phyloP scores from a whole-genome alignment of 2,329 filamentous ascomycete species.

The Xylaria sp. region DNA sequence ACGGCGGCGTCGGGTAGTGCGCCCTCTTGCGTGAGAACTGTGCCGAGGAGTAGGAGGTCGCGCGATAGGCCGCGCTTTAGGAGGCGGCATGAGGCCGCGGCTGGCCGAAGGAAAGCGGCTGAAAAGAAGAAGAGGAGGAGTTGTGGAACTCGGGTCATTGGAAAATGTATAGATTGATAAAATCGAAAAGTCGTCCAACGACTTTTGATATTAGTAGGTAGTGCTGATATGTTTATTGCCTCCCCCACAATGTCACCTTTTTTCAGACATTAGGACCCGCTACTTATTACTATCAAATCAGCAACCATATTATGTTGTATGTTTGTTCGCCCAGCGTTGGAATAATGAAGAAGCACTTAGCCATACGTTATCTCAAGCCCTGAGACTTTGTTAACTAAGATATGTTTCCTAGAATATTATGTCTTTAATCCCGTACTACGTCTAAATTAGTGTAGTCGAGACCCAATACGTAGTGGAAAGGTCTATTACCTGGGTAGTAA shows the following conservation, averaged over 20 bases:
- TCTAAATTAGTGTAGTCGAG: too few relatives aligned
- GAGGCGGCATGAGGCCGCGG: slow-evolving; percentile 33
- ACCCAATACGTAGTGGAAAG: background rate
- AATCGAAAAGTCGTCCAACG: background rate
- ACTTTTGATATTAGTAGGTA: background rate
- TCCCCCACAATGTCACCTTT: too few relatives aligned
- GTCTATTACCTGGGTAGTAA: too few relatives aligned
- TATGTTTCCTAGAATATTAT: background rate
- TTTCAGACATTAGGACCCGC: background rate
- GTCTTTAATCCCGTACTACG: background rate
- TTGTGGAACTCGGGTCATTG: slow-evolving; percentile 13
- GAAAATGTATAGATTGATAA: background rate
- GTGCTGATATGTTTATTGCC: background rate
- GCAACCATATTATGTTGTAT: background rate
- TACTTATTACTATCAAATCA: background rate
- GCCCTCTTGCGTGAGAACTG: slow-evolving; percentile 51
- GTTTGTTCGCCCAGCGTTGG: background rate
- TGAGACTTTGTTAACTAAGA: background rate
- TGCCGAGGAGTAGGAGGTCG: slow-evolving; percentile 54
- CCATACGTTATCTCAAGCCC: background rate
- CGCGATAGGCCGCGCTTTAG: slow-evolving; percentile 32
- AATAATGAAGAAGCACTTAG: background rate
- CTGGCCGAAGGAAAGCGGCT: slow-evolving; percentile 13
- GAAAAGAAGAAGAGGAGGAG: background rate
- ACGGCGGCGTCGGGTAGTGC: slow-evolving; percentile 42